Conservation (phyloP, 225 moss, liverwort and hornwort genomes). For the Thuidium tamariscinum region DNA sequence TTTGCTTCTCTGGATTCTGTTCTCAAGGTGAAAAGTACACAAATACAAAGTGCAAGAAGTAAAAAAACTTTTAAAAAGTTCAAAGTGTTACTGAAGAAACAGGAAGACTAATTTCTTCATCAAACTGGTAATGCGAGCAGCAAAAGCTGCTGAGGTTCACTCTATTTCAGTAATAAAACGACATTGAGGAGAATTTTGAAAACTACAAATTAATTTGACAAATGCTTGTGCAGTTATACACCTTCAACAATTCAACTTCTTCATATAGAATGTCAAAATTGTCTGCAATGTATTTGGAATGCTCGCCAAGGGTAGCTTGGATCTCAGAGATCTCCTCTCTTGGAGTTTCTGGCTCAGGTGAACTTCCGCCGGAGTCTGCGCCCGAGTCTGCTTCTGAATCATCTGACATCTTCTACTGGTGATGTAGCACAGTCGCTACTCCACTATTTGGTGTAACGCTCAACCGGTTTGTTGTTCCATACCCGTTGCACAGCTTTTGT, state of each 20-base stretch:
- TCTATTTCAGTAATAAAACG: neutral
- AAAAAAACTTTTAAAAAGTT: neutral
- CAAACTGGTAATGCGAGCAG: neutral
- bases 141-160: neutral
- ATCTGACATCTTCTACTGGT: neutral
- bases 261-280: constrained; percentile 15
- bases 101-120: neutral
- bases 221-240: neutral
- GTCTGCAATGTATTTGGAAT: constrained; percentile 17
- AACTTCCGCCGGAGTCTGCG: neutral
- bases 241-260: constrained; percentile 9
- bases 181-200: neutral
- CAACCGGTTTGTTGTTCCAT: neutral
- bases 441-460: neutral
- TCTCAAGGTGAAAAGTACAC: neutral
- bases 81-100: neutral
- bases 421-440: neutral
- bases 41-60: neutral
- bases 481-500: neutral
- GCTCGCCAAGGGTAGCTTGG: constrained; percentile 5
- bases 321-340: constrained; percentile 6
- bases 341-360: neutral
- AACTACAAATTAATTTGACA: neutral
- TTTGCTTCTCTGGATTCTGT: neutral
- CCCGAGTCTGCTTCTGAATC: neutral